phyloP scores from a whole-genome alignment of 768 basidiomycete species.

The Serpula lacrymans region DNA sequence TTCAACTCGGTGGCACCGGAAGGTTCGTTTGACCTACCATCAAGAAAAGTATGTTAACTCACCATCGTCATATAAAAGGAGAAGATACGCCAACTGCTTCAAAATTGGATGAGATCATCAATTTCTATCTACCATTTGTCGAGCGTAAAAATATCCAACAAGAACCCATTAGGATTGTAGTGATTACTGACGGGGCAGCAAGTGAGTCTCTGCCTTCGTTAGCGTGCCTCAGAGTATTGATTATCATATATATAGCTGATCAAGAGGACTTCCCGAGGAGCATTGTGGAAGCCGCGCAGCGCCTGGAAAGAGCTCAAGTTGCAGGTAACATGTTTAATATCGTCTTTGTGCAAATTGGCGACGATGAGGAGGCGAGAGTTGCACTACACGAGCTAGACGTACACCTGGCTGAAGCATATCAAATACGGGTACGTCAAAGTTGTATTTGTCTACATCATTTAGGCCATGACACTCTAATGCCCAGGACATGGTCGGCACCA shows the following conservation, averaged over 20 bases:
- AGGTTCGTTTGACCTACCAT: conserved; percentile 10
- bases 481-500: conserved; percentile 48
- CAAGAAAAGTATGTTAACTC: conserved; percentile 2
- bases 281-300: conserved; percentile 34
- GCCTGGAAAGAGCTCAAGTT: conserved; percentile 34
- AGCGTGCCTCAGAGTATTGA: no score
- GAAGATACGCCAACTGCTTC: conserved; percentile 37
- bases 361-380: conserved; percentile 33
- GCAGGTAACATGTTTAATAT: conserved; percentile 40
- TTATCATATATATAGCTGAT: no score
- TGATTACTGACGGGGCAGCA: conserved; percentile 39
- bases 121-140: conserved; percentile 32
- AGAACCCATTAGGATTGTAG: conserved; percentile 33
- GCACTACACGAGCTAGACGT: conserved; percentile 39
- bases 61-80: no score
- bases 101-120: conserved; percentile 33
- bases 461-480: no score
- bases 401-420: conserved; percentile 28
- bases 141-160: conserved; percentile 25
- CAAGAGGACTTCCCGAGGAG: conserved; percentile 21
- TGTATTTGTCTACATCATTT: neutral
- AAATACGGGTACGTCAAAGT: conserved; percentile 27
- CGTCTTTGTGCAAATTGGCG: conserved; percentile 46
- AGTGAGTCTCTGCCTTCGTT: conserved; percentile 35
- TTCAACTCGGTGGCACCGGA: conserved; percentile 23